phyloP scores from a whole-genome alignment of 306 rosid genomes.

The Vachellia collinsii region DNA sequence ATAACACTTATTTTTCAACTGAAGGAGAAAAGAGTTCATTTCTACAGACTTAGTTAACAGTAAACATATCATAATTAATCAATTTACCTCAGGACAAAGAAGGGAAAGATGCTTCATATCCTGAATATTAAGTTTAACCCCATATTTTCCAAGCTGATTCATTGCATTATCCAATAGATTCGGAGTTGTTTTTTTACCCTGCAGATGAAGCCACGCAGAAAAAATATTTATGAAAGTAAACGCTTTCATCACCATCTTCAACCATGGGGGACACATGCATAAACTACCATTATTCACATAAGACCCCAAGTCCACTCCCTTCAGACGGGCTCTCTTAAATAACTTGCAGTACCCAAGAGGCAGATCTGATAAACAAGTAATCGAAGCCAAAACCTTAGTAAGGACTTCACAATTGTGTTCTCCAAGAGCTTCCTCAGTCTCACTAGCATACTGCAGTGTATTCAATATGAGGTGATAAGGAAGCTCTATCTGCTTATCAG shows the following conservation, averaged over 20 bases:
- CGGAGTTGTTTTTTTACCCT: constrained; percentile 42
- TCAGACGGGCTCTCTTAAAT: constrained; percentile 45
- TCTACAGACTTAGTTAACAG: constrained; percentile 13
- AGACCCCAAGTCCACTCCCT: constrained; percentile 36
- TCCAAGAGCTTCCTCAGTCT: constrained; percentile 38
- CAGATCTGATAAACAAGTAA: constrained; percentile 69
- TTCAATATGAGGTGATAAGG: constrained; percentile 58
- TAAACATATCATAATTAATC: constrained; percentile 19
- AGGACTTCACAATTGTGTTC: constrained; percentile 52
- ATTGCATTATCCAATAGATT: constrained; percentile 60
- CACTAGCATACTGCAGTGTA: constrained; percentile 36
- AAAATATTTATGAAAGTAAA: constrained; percentile 73
- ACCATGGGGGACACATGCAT: constrained; percentile 82
- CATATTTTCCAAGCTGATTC: constrained; percentile 54
- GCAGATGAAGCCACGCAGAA: constrained; percentile 59
- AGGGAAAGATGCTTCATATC: constrained; percentile 67
- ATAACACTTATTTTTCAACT: background rate
- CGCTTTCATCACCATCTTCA: constrained; percentile 75
- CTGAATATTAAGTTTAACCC: constrained; percentile 53
- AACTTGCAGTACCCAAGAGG: constrained; percentile 66
- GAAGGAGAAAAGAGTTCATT: background rate
- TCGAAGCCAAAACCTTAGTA: constrained; percentile 55
- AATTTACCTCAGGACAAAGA: constrained; percentile 75
- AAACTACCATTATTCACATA: constrained; percentile 34
- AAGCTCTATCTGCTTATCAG: constrained; percentile 53